Evolutionary conservation across 192 early-diverging fungal genomes (phyloP), one percentile per base, ranked within the genome.

Genomic region (Paraglomus occultum): DNA sequence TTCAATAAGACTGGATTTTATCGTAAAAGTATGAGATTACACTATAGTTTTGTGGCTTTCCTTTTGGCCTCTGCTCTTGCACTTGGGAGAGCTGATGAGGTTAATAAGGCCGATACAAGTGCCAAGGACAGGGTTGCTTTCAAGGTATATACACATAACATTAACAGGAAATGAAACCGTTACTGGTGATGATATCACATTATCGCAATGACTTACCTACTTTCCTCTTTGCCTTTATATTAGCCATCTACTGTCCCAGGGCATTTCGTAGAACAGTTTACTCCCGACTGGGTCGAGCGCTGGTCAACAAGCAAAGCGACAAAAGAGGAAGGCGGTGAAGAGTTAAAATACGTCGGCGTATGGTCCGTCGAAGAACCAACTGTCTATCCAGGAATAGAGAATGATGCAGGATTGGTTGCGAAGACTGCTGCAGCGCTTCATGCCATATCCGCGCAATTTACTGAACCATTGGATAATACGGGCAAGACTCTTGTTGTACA

Each of bases 401-500:
- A 87, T 49, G 94, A 97, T 77, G 68, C 79, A 42, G 94, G 88
- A 9, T 80, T 97, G 43, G 89, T 94, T 14, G 87, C 90, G 53
- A 93, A 94, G 81, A 79, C 85, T 61, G 77, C 86, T 6, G 93
- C 93, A 45, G 87, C 91, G 6, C 91, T 93, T 73, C 91, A 94
- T 71, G 94, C 95, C 31, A 94, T 97, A 68, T 90, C 95, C 9
- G 85, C 90, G 2, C 78, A 73, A 43, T 88, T 97, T 38, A 77
- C 79, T 5, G 71, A 79, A 53, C 88, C 91, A 6, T 53, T 97
- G 42, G 91, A 94, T 67, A 87, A 88, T 51, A 87, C 80, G 7
- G 87, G 82, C 60, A 86, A 90, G 74, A 79, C 87, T 7, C 76
- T 95, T 40, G 92, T 97, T 7, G 83, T 93, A 51, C 92, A 94